Conservation (phyloP, 495 filamentous ascomycete genomes). For the Chlorociboria aeruginascens region DNA sequence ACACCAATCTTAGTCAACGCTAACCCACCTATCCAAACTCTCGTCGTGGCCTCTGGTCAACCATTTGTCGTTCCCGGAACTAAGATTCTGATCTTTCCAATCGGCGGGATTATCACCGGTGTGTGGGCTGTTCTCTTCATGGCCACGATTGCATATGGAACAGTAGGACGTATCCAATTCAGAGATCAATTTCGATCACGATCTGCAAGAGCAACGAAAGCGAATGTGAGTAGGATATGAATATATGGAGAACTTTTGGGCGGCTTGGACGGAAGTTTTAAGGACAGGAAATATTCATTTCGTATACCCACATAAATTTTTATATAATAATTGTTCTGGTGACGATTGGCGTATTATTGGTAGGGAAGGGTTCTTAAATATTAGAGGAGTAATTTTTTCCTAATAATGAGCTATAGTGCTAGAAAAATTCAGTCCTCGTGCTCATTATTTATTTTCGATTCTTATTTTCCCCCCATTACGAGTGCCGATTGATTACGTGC, state of each 20-base stretch:
- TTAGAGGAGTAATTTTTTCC: neutral
- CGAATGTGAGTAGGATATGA: too few species aligned
- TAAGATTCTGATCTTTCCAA: conserved; percentile 53
- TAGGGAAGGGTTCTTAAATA: conserved; percentile 1
- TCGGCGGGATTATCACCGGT: conserved; percentile 52
- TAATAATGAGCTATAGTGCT: too few species aligned
- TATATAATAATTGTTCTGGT: conserved; percentile 1
- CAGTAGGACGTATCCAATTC: conserved; percentile 49
- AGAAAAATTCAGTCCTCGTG: too few species aligned
- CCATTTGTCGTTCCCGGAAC: conserved; percentile 56
- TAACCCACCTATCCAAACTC: conserved; percentile 19
- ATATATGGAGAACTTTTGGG: too few species aligned
- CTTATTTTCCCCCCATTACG: too few species aligned
- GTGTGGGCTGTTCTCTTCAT: conserved; percentile 46
- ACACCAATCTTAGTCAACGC: conserved; percentile 24
- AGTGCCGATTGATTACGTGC: too few species aligned
- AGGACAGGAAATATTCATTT: conserved; percentile 5
- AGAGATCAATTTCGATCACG: conserved; percentile 46
- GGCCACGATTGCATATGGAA: conserved; percentile 47
- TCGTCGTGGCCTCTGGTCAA: conserved; percentile 20
- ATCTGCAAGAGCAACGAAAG: conserved; percentile 29
- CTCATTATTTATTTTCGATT: too few species aligned
- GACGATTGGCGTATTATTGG: neutral
- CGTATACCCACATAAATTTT: conserved; percentile 11
- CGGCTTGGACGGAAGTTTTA: conserved; percentile 15